Conservation (phyloP, 176 grass and related monocot genomes). For the Melocanna baccifera region DNA sequence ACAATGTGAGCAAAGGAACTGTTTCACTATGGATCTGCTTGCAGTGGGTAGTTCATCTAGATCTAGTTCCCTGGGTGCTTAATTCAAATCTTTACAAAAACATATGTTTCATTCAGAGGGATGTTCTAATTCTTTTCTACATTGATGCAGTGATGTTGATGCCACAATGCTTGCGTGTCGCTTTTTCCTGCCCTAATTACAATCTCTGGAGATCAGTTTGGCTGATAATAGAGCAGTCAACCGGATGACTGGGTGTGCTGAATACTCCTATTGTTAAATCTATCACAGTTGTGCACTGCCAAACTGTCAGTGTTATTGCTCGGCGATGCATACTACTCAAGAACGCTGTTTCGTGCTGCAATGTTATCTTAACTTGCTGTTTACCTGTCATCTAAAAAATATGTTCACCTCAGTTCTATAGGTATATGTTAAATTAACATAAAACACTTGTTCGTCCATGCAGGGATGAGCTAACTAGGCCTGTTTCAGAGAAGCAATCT, state of each 20-base stretch:
- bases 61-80: not conserved
- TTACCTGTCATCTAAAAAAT: not conserved
- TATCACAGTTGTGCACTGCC: not conserved
- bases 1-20: not conserved
- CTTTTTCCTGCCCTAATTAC: constrained; percentile 79
- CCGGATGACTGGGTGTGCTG: constrained; percentile 72
- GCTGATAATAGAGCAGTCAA: constrained; percentile 49
- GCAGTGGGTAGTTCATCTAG: not conserved
- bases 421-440: not conserved
- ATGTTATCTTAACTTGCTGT: not conserved
- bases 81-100: not conserved
- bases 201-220: constrained; percentile 64
- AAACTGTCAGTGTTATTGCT: not conserved
- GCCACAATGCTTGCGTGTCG: constrained; percentile 78
- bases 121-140: constrained; percentile 37
- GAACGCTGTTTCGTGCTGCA: constrained; percentile 11
- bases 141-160: constrained; percentile 79
- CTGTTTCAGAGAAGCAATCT: constrained; percentile 65
- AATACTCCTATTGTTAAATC: not conserved
- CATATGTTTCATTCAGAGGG: not conserved
- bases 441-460: not conserved
- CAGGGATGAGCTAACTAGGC: constrained; percentile 68
- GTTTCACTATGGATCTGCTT: not conserved
- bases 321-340: not conserved
- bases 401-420: not conserved